Evolutionary conservation across 495 filamentous ascomycete species (phyloP).

Genomic region (Neurospora terricola): DNA sequence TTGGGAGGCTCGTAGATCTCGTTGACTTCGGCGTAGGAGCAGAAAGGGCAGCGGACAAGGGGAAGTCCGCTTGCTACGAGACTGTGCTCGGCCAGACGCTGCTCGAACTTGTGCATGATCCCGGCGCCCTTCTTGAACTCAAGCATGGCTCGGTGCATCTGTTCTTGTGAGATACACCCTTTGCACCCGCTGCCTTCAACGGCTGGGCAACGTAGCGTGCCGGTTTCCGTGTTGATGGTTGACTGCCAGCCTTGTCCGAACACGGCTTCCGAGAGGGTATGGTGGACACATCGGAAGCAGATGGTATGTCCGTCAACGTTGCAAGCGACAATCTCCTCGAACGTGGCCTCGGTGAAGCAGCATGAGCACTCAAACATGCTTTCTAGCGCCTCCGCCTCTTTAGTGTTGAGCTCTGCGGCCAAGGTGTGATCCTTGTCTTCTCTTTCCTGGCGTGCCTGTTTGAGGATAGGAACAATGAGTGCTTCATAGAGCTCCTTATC

Average conservation of each 20-base stretch:
- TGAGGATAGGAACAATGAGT: conserved; percentile 54
- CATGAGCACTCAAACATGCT: conserved; percentile 83
- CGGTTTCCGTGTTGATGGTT: conserved; percentile 59
- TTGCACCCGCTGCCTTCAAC: conserved; percentile 57
- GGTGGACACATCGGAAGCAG: conserved; percentile 75
- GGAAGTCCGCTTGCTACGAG: conserved; percentile 61
- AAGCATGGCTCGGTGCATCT: conserved; percentile 62
- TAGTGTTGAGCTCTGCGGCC: conserved; percentile 60
- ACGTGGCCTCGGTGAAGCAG: conserved; percentile 68
- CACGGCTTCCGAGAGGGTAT: conserved; percentile 69
- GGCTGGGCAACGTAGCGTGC: conserved; percentile 72
- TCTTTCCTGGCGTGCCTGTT: conserved; percentile 42
- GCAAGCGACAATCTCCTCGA: conserved; percentile 76
- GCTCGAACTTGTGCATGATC: conserved; percentile 60
- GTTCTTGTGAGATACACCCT: conserved; percentile 57
- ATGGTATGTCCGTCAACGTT: conserved; percentile 63
- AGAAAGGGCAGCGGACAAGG: conserved; percentile 84
- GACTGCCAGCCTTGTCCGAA: conserved; percentile 88
- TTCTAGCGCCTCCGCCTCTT: conserved; percentile 60
- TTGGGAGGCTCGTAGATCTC: conserved; percentile 56
- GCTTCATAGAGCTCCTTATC: conserved; percentile 65
- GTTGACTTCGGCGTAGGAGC: conserved; percentile 80
- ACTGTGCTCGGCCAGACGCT: conserved; percentile 60
- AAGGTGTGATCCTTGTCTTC: conserved; percentile 51
- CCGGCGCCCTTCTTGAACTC: conserved; percentile 58